A percentile compares a stretch with the other conserved stretches of the same genome.
These are phyloP conservation scores for Boletus rubroflammeus DNA, from an alignment of 768 basidiomycete species.

Conservation along the genomic window DNA sequence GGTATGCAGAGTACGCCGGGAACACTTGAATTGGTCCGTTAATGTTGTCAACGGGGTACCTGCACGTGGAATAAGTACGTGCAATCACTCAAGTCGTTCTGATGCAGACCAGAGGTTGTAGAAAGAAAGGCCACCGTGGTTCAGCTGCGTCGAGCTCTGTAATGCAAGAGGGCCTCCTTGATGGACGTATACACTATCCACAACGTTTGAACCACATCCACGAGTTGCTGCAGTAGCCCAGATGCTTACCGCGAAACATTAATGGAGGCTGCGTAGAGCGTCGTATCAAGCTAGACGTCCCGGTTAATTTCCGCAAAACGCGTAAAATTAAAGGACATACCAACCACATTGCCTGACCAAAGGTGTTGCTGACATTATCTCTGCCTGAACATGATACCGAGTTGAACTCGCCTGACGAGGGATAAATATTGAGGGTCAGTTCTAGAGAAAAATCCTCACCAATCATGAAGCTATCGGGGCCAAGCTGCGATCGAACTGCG, in stretches of 20 bases:
- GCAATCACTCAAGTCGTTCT: not conserved
- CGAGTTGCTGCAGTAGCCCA: not conserved
- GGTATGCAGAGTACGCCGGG: constrained; percentile 51
- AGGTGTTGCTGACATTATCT: constrained; percentile 49
- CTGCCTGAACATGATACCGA: constrained; percentile 52
- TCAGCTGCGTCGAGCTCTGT: constrained; percentile 47
- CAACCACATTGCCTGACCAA: constrained; percentile 54
- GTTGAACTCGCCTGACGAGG: constrained; percentile 46
- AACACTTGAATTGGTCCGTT: constrained; percentile 51
- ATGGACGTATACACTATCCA: constrained; percentile 46
- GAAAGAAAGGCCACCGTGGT: constrained; percentile 44
- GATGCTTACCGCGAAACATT: constrained; percentile 43
- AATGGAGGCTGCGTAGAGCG: constrained; percentile 32
- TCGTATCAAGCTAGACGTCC: constrained; percentile 12
- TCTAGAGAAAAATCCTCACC: constrained; percentile 26
- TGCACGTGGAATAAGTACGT: constrained; percentile 13
- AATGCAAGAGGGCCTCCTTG: constrained; percentile 52
- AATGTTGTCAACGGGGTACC: constrained; percentile 46
- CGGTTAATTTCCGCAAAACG: not conserved
- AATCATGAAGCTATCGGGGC: constrained; percentile 46
- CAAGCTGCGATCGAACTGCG: constrained; percentile 44
- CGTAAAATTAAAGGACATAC: constrained; percentile 26
- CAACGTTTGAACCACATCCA: not conserved
- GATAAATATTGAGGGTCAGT: not conserved
- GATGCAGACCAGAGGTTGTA: constrained; percentile 44